phyloP scores from a whole-genome alignment of 169 alveolate genomes.

The Plasmodium yoelii region DNA sequence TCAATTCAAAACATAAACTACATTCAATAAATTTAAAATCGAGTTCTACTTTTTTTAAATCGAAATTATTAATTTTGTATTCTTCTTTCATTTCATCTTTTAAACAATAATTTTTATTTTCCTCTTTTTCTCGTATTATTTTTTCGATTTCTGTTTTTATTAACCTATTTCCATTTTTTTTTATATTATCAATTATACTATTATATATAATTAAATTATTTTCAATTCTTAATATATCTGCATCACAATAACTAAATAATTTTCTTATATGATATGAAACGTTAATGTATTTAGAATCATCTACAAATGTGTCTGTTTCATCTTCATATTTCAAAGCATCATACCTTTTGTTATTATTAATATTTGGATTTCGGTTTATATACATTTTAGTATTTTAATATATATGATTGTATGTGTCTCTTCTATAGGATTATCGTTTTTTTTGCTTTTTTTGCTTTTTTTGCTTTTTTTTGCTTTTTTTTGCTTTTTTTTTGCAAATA shows the following conservation, averaged over 20 bases:
- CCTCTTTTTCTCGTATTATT: constrained; percentile 65
- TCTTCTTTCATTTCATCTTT: constrained; percentile 57
- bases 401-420: constrained; percentile 3
- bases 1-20: constrained; percentile 69
- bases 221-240: constrained; percentile 65
- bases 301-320: constrained; percentile 38
- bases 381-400: constrained; percentile 15
- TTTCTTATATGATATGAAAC: constrained; percentile 66
- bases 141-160: constrained; percentile 72
- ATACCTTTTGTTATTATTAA: constrained; percentile 9
- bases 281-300: constrained; percentile 19
- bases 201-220: constrained; percentile 68
- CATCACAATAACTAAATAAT: constrained; percentile 74
- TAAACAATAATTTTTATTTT: constrained; percentile 29
- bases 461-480: too few species aligned
- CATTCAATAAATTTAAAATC: constrained; percentile 75
- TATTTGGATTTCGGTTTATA: constrained; percentile 5
- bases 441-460: too few species aligned
- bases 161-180: constrained; percentile 71
- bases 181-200: constrained; percentile 69
- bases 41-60: constrained; percentile 63
- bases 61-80: constrained; percentile 38
- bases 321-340: constrained; percentile 26
- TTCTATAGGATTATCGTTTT: not conserved
- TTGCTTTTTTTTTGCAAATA: too few species aligned